Percentiles rank a stretch among this genome's conserved stretches.
Evolutionary conservation across 495 filamentous ascomycete species (phyloP).

Genomic region (Hyaloscypha finlandica): DNA sequence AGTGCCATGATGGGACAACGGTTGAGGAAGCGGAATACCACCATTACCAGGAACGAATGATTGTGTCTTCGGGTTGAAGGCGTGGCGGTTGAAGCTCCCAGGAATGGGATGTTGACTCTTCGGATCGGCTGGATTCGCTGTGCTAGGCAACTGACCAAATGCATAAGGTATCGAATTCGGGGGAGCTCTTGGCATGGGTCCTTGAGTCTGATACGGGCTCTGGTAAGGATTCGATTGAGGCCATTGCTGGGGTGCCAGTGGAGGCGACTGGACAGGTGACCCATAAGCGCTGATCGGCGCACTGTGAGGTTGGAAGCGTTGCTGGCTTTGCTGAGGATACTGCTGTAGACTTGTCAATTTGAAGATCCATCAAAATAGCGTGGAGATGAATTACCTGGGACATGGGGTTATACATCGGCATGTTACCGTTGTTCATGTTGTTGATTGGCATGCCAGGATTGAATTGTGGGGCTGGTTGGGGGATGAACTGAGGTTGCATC

Average conservation of each 20-base stretch:
- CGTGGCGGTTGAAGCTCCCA: slow-evolving; percentile 77
- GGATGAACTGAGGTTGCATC: slow-evolving; percentile 25
- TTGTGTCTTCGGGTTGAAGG: slow-evolving; percentile 91
- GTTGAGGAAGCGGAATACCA: slow-evolving; percentile 44
- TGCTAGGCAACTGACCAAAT: slow-evolving; percentile 74
- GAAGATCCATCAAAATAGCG: slow-evolving; percentile 3
- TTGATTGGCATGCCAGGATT: slow-evolving; percentile 36
- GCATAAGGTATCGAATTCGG: slow-evolving; percentile 58
- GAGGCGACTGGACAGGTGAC: slow-evolving; percentile 43
- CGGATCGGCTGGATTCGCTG: slow-evolving; percentile 63
- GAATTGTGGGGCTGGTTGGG: slow-evolving; percentile 35
- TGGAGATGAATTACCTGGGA: slow-evolving; percentile 31
- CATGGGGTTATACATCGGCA: slow-evolving; percentile 17
- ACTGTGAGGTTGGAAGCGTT: slow-evolving; percentile 37
- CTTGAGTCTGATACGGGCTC: slow-evolving; percentile 26
- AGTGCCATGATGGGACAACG: slow-evolving; percentile 40
- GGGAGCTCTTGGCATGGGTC: slow-evolving; percentile 23
- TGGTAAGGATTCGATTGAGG: slow-evolving; percentile 35
- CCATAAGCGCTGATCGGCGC: slow-evolving; percentile 42
- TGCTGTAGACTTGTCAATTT: slow-evolving; percentile 29
- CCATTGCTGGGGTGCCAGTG: slow-evolving; percentile 34
- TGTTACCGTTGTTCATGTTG: slow-evolving; percentile 35
- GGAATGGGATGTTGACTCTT: slow-evolving; percentile 76
- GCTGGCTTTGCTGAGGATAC: slow-evolving; percentile 30
- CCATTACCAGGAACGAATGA: slow-evolving; percentile 74